Evolutionary conservation across 495 filamentous ascomycete genomes (phyloP), one percentile per base, ranked within the genome.

Genomic region (Tuber borchii): DNA sequence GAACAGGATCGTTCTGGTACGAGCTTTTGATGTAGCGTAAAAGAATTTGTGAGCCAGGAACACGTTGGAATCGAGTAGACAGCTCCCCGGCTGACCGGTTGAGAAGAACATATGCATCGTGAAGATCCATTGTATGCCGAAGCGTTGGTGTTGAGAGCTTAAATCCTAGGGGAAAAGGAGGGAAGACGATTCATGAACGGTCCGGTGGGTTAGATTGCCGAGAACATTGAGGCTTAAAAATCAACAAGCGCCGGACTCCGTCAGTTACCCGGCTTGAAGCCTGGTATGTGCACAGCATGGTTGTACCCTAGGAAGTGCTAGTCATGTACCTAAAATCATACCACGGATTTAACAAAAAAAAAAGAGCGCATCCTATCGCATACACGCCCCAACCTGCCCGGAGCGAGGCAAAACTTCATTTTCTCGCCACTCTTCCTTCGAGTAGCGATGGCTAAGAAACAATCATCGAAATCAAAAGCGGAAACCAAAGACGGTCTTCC

Each of bases 1-100:
- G 91, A 74, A 98, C 88, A 19, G 95, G 95, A 75, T 99, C 95
- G 84, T 99, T 91, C 85, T 98, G 95, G 85, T 99, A 98, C 82
- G 93, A 97, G 48, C 93, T 95, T 83, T 92, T 92, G 78, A 99
- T 91, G 82, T 99, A 99, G 75, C 95, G 92, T 73, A 97, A 89
- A 79, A 97, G 87, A 78, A 99, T 97, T 34, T 95, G 92, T 31
- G 94, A 97, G 69, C 95, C 95, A 61, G 95, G 95, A 72, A 99
- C 86, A 80, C 91, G 92, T 76, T 97, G 93, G 84, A 99, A 97
- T 71, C 90, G 85, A 74, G 88, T 84, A 34, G 90, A 88, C 74
- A 93, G 86, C 83, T 90, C 87, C 73, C 90, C 86, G 43, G 93
- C 85, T 82, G 90, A 89, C 77, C 88, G 86, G 78, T 89, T 86